Percentiles rank a stretch among this genome's conserved stretches.
Conservation (phyloP, 768 basidiomycete genomes). For the Lyophyllum decastes region DNA sequence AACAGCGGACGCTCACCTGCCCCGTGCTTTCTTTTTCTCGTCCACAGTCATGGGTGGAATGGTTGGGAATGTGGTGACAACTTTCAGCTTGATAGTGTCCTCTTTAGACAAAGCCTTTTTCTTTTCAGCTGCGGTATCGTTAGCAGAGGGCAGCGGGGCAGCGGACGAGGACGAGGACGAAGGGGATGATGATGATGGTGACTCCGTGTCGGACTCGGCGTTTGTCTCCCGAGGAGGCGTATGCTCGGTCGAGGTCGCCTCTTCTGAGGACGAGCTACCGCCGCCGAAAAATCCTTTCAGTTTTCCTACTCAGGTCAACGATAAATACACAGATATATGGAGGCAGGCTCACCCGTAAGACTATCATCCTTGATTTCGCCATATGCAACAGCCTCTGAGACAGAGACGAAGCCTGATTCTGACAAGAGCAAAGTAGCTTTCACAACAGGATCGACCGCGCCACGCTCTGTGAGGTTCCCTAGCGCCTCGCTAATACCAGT, state of each 20-base stretch:
- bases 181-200: slow-evolving; percentile 28
- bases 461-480: slow-evolving; percentile 80
- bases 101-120: slow-evolving; percentile 44
- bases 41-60: slow-evolving; percentile 75
- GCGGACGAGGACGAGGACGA: slow-evolving; percentile 34
- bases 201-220: slow-evolving; percentile 29
- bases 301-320: slow-evolving; percentile 53
- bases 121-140: slow-evolving; percentile 30
- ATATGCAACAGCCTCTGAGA: slow-evolving; percentile 75
- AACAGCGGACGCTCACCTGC: slow-evolving; percentile 54
- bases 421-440: slow-evolving; percentile 84
- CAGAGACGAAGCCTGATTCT: slow-evolving; percentile 83
- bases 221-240: slow-evolving; percentile 41
- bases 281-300: slow-evolving; percentile 87
- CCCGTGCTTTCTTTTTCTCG: slow-evolving; percentile 73
- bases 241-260: slow-evolving; percentile 43
- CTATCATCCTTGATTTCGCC: slow-evolving; percentile 85
- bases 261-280: slow-evolving; percentile 44
- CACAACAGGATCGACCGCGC: slow-evolving; percentile 80
- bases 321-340: background rate
- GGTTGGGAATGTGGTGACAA: slow-evolving; percentile 63
- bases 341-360: slow-evolving; percentile 54
- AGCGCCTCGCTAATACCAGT: slow-evolving; percentile 74
- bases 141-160: slow-evolving; percentile 39
- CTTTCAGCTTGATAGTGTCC: slow-evolving; percentile 67